Base-by-base conservation (phyloP, 805 yeast genomes). In the Wickerhamomyces chaumierensis region DNA sequence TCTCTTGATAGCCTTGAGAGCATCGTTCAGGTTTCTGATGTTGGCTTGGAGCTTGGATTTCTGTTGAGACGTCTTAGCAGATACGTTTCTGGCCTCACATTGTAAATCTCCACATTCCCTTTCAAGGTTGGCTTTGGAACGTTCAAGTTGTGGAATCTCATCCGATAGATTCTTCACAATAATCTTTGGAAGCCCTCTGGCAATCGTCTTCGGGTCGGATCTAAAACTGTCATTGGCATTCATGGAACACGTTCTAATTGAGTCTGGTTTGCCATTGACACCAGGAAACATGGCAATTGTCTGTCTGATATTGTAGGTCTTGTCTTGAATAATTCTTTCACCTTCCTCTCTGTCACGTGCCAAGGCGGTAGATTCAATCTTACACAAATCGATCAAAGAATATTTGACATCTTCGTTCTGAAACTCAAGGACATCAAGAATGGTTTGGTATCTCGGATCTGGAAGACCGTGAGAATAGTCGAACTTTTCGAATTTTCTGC, bases 381-480 rank as follows among this genome's bases (percentile, higher is more conserved):
- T 64, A 32, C 67, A 65, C 3, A 67, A 46, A 57, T 84, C 95
- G 37, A 87, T 77, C 35, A 87, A 55, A 2, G 80, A 59, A 47
- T 73, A 78, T 48, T 70, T 66, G 8, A 79, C 67, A 31, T 69
- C 68, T 33, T 71, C 74, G 42, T 77, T 64, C 0, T 66, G 61
- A 40, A 83, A 66, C 7, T 68, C 65, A 23, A 92, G 51, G 6
- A 71, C 73, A 53, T 86, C 92, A 4, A 75, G 52, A 6, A 87
- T 48, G 0, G 82, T 71, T 2, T 63, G 60, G 39, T 63, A 65
- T 2, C 57, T 48, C 0, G 48, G 42, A 2, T 52, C 47, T 0
- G 84, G 79, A 39, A 58, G 56, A 9, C 75, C 73, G 1, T 44
- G 29, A 0, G 60, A 48, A 48, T 60, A 83, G 40, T 74, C 68